These are phyloP conservation scores for Venturia aucupariae DNA, from an alignment of 2,329 filamentous ascomycete genomes.

Conservation along the genomic window DNA sequence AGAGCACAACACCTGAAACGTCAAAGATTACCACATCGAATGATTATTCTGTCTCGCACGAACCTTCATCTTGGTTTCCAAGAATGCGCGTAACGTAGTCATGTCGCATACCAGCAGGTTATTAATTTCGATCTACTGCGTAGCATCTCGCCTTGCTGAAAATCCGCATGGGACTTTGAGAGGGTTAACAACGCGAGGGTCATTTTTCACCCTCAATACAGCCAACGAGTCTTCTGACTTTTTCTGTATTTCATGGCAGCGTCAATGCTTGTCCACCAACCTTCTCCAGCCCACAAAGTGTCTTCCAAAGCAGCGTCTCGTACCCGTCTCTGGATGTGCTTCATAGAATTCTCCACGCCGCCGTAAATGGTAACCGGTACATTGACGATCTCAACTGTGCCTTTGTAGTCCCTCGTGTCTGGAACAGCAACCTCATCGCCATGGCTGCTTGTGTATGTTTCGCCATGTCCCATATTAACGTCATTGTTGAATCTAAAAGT, in stretches of 20 bases:
- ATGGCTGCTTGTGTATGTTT: not conserved
- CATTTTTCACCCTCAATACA: not conserved
- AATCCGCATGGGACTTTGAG: not conserved
- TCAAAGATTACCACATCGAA: too few relatives aligned
- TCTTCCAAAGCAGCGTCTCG: slow-evolving; percentile 5
- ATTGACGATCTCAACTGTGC: not conserved
- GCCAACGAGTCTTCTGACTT: not conserved
- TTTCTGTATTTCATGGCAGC: not conserved
- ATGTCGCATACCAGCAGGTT: not conserved
- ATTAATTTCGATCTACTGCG: not conserved
- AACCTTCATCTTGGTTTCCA: not conserved
- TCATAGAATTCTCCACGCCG: not conserved
- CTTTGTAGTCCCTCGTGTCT: not conserved
- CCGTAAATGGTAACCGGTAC: not conserved
- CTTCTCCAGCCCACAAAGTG: slow-evolving; percentile 1
- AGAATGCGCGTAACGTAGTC: too few relatives aligned
- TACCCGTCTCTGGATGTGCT: not conserved
- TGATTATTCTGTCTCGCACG: not conserved
- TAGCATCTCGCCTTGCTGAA: not conserved
- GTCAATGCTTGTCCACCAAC: not conserved
- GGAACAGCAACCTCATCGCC: not conserved
- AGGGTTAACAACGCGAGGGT: not conserved
- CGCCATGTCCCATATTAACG: not conserved
- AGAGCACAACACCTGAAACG: too few relatives aligned
- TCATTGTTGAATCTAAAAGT: not conserved